Evolutionary conservation across 1,139 yeast species (phyloP).

Genomic region (Nakaseomyces glabratus): DNA sequence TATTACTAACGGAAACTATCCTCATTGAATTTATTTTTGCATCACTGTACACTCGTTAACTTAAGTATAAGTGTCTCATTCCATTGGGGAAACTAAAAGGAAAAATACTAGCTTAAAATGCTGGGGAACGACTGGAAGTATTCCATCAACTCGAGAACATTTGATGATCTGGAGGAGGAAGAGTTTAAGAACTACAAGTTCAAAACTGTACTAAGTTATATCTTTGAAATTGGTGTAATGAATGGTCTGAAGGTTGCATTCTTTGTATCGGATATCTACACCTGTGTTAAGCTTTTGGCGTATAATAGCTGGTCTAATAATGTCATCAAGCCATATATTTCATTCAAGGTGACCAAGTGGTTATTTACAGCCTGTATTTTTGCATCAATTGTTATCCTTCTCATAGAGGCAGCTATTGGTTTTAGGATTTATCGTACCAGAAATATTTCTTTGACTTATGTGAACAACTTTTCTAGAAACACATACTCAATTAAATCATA

Average conservation of each 20-base stretch:
- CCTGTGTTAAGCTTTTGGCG: slow-evolving; percentile 67
- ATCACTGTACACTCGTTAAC: neutral
- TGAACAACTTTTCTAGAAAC: slow-evolving; percentile 54
- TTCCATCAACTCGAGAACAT: slow-evolving; percentile 26
- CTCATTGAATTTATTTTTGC: neutral
- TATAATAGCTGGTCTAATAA: slow-evolving; percentile 65
- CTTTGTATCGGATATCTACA: slow-evolving; percentile 67
- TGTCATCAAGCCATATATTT: slow-evolving; percentile 46
- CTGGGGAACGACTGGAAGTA: slow-evolving; percentile 23
- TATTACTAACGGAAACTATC: neutral
- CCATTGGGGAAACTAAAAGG: neutral
- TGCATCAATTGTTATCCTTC: slow-evolving; percentile 52
- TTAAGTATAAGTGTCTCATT: neutral
- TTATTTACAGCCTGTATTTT: slow-evolving; percentile 77
- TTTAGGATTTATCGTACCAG: slow-evolving; percentile 47
- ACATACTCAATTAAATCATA: slow-evolving; percentile 50
- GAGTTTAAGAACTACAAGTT: slow-evolving; percentile 47
- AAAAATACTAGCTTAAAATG: slow-evolving; percentile 10
- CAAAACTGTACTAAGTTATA: slow-evolving; percentile 47
- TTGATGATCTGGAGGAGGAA: slow-evolving; percentile 35
- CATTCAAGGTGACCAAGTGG: slow-evolving; percentile 63
- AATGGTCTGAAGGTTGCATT: slow-evolving; percentile 49
- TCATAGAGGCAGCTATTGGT: slow-evolving; percentile 55
- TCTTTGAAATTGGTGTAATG: slow-evolving; percentile 41
- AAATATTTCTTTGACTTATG: slow-evolving; percentile 63